Evolutionary conservation across 2,329 filamentous ascomycete genomes (phyloP).

Genomic region (Aspergillus hortae): DNA sequence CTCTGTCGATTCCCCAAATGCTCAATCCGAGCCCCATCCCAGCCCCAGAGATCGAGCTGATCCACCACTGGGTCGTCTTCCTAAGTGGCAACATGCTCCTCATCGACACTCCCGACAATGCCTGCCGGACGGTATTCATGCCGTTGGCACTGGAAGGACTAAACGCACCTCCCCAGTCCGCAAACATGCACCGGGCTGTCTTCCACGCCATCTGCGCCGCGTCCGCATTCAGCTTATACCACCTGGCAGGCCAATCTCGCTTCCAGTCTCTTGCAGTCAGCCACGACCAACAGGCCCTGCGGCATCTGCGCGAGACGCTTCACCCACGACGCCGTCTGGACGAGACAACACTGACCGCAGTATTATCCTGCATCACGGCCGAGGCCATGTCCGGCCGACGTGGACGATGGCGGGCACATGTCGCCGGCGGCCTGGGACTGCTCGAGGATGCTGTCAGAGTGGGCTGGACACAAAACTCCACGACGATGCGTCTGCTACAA

Average conservation of each 20-base stretch:
- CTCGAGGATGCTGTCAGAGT: slow-evolving; percentile 19
- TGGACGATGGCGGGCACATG: slow-evolving; percentile 22
- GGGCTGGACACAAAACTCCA: slow-evolving; percentile 16
- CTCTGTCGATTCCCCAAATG: background rate
- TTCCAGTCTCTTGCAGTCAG: slow-evolving; percentile 25
- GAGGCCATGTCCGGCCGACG: slow-evolving; percentile 25
- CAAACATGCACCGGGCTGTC: slow-evolving; percentile 26
- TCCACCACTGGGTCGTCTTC: slow-evolving; percentile 30
- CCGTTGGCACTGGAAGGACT: slow-evolving; percentile 25
- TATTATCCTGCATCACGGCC: slow-evolving; percentile 18
- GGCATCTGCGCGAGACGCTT: slow-evolving; percentile 23
- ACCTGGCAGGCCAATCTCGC: slow-evolving; percentile 20
- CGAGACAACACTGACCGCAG: slow-evolving; percentile 16
- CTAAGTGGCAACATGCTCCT: slow-evolving; percentile 27
- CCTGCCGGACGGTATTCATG: slow-evolving; percentile 26
- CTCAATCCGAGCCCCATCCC: slow-evolving; percentile 11
- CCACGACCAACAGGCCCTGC: slow-evolving; percentile 27
- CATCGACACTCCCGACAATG: slow-evolving; percentile 26
- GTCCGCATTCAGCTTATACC: slow-evolving; percentile 22
- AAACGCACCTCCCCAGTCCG: slow-evolving; percentile 2
- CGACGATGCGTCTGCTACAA: slow-evolving; percentile 19
- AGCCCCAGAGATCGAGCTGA: slow-evolving; percentile 19
- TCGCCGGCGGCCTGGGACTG: slow-evolving; percentile 19
- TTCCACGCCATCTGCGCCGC: slow-evolving; percentile 27
- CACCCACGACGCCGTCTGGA: slow-evolving; percentile 11